phyloP scores from a whole-genome alignment of 192 early-diverging fungal genomes.

The Linnemannia elongata region DNA sequence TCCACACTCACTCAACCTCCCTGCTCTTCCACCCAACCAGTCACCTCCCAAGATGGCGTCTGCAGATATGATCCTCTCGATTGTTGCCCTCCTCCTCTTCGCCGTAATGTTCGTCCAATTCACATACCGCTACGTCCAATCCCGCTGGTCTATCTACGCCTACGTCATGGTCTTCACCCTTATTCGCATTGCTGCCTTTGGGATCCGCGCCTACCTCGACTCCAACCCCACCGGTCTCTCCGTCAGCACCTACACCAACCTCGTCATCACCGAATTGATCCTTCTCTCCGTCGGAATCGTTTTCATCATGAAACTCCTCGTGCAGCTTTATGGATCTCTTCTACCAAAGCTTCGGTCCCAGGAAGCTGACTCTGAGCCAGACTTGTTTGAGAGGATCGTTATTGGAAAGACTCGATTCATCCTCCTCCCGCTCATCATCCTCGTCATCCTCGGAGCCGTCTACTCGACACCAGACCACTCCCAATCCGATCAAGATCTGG shows the following conservation, averaged over 20 bases:
- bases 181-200: slow-evolving; percentile 11
- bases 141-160: background rate
- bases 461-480: slow-evolving; percentile 5
- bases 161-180: slow-evolving; percentile 12
- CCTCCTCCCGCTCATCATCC: slow-evolving; percentile 5
- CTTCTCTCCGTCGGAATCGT: slow-evolving; percentile 25
- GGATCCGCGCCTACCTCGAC: slow-evolving; percentile 20
- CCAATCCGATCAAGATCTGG: background rate
- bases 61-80: slow-evolving; percentile 11
- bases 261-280: background rate
- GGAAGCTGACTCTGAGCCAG: background rate
- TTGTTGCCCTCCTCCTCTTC: background rate
- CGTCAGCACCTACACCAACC: background rate
- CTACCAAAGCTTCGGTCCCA: slow-evolving; percentile 23
- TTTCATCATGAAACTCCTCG: slow-evolving; percentile 18
- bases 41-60: background rate
- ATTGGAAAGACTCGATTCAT: background rate
- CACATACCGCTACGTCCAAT: background rate
- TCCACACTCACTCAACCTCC: background rate
- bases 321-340: slow-evolving; percentile 6
- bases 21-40: background rate
- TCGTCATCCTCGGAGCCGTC: slow-evolving; percentile 9
- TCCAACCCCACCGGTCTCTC: background rate
- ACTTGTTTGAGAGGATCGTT: slow-evolving; percentile 12
- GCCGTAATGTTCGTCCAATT: background rate